Evolutionary conservation across 805 yeast genomes (phyloP), one percentile per base, ranked within the genome.

Genomic region (Dipodascus albidus): DNA sequence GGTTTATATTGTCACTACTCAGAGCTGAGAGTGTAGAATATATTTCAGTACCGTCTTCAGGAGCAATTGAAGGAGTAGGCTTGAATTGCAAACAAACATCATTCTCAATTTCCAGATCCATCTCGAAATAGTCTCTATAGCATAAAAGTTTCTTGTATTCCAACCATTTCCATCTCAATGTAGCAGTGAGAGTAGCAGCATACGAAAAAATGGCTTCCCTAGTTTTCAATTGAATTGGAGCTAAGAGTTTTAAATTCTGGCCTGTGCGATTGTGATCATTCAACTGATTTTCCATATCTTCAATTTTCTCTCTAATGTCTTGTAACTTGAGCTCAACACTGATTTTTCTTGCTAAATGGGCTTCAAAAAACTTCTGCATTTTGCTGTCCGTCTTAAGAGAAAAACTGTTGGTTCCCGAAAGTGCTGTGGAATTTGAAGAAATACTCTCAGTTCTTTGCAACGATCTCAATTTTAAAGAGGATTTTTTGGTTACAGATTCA

Each of bases 181-280:
- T 76, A 76, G 23, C 74, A 69, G 23, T 64, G 64, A 48, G 73
- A 48, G 75, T 74, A 21, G 76, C 73, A 2, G 79, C 72, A 23
- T 68, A 64, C 9, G 70, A 62, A 27, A 27, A 27, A 20, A 83
- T 56, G 3, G 67, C 62, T 20, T 79, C 85, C 50, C 77, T 70
- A 1, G 87, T 80, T 52, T 74, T 76, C 1, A 69, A 65, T 27
- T 72, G 72, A 24, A 84, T 67, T 1, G 90, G 90, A 14, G 83
- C 74, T 44, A 80, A 67, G 19, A 74, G 64, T 17, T 69, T 62
- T 44, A 80, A 65, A 44, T 76, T 74, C 3, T 60, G 64, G 47
- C 67, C 69, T 19, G 66, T 63, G 41, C 64, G 67, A 35, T 71
- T 58, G 48, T 73, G 63, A 19, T 70, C 71, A 3, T 66, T 62